Conservation (phyloP, 148 eudicot species). For the Rhododendron mucronatum region DNA sequence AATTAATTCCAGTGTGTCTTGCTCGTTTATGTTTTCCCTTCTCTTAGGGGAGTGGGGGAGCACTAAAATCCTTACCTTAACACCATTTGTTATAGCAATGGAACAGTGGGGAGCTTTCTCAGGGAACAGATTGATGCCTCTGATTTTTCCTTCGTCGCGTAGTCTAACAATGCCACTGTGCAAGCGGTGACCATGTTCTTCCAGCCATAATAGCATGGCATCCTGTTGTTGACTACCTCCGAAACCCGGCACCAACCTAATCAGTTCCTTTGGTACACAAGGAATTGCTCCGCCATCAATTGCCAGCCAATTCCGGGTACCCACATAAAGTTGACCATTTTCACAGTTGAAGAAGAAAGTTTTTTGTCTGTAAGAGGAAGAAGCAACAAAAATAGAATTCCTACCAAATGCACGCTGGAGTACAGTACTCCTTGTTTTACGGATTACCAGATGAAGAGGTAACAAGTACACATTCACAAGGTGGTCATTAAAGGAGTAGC, state of each 20-base stretch:
- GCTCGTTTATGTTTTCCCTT: no score
- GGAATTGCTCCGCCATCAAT: conserved; percentile 66
- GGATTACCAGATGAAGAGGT: conserved; percentile 24
- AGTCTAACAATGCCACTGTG: conserved; percentile 54
- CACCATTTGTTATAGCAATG: conserved; percentile 75
- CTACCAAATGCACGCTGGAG: conserved; percentile 24
- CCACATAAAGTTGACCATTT: conserved; percentile 68
- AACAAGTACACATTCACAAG: conserved; percentile 60
- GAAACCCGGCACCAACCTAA: conserved; percentile 28
- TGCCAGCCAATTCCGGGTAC: conserved; percentile 47
- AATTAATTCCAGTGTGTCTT: no score
- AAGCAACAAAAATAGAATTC: conserved; percentile 53
- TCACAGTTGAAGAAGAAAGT: conserved; percentile 59
- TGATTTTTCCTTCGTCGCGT: conserved; percentile 40
- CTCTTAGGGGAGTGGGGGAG: no score
- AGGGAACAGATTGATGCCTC: conserved; percentile 64
- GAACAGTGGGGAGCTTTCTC: conserved; percentile 65
- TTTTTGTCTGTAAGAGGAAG: conserved; percentile 34
- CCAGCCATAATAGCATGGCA: conserved; percentile 86
- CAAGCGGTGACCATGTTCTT: conserved; percentile 81
- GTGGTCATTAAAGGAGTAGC: conserved; percentile 56
- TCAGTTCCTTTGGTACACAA: conserved; percentile 65
- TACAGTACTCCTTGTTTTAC: conserved; percentile 27
- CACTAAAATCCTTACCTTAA: conserved; percentile 48
- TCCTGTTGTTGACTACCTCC: conserved; percentile 42